These are phyloP conservation scores for Candida ipomoeae DNA, from an alignment of 805 yeast species.

Conservation along the genomic window DNA sequence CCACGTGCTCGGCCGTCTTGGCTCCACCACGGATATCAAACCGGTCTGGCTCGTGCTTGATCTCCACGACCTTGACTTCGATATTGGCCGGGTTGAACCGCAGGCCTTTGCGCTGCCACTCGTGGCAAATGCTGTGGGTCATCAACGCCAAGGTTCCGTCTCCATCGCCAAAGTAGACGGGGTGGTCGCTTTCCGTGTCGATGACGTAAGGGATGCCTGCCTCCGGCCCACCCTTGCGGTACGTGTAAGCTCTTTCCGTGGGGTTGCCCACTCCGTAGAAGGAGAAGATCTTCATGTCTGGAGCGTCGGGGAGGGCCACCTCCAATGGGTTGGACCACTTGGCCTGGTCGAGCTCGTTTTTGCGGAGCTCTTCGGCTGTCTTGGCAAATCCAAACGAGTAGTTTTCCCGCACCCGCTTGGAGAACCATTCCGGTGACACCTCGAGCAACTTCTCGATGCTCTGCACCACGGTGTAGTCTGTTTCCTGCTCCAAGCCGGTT, in stretches of 20 bases:
- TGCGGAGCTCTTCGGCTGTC: conserved; percentile 52
- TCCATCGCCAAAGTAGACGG: conserved; percentile 85
- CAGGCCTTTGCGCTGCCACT: conserved; percentile 68
- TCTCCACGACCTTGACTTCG: conserved; percentile 78
- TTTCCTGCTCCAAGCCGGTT: conserved; percentile 16
- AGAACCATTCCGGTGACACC: conserved; percentile 74
- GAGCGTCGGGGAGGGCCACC: conserved; percentile 88
- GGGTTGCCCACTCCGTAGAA: conserved; percentile 97
- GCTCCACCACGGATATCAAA: conserved; percentile 97
- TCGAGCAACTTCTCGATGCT: conserved; percentile 62
- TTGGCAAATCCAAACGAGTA: conserved; percentile 78
- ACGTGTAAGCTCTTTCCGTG: conserved; percentile 89
- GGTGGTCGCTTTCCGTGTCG: conserved; percentile 54
- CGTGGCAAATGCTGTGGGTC: conserved; percentile 87
- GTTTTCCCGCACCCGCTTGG: conserved; percentile 56
- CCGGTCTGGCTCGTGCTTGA: conserved; percentile 87
- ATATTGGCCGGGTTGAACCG: conserved; percentile 76
- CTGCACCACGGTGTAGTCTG: conserved; percentile 61
- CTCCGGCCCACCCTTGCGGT: conserved; percentile 57
- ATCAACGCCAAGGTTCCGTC: conserved; percentile 91
- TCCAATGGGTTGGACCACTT: conserved; percentile 97
- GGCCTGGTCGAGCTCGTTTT: conserved; percentile 64
- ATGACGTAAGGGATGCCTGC: conserved; percentile 64
- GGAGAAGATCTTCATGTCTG: conserved; percentile 82
- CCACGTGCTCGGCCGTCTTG: conserved; percentile 96